Evolutionary conservation across 768 basidiomycete species (phyloP), one percentile per base, ranked within the genome.

Genomic region (Dictyophora rubrovolvata): DNA sequence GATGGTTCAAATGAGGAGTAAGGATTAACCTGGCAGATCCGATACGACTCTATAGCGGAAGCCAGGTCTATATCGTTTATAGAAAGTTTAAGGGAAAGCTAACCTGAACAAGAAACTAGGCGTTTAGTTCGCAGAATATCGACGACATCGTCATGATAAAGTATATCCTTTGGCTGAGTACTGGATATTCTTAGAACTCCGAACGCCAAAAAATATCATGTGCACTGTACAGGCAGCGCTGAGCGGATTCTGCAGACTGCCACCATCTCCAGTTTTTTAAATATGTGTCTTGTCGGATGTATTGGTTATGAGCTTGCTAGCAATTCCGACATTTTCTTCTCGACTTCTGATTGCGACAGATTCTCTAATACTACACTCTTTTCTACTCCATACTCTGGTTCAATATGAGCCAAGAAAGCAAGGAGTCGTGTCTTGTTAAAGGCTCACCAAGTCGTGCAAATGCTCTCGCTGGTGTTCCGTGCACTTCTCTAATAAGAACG

Each of bases 371-470:
- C 86, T 56, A 87, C 82, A 69, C 90, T 85, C 68, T 78, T 85
- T 74, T 93, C 90, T 20, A 85, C 78, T 51, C 90, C 90, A 55
- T 79, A 80, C 71, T 91, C 90, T 93, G 69, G 22, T 33, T 14
- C 56, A 53, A 63, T 60, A 56, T 50, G 56, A 10, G 59, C 65
- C 49, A 61, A 63, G 47, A 57, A 36, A 55, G 51, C 57, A 36
- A 55, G 58, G 61, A 52, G 55, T 61, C 54, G 50, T 36, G 48
- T 61, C 63, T 46, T 51, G 55, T 14, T 54, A 17, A 5, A n/a
- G 22, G 71, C 87, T 70, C 73, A 93, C 90, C 89, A 68, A 89
- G 93, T 66, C 90, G 77, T 55, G 87, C 89, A 78, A 91, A 93
- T 51, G 81, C 81, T 67, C 90, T 78, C 62, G 89, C 89, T 37